Evolutionary conservation across 2,329 filamentous ascomycete genomes (phyloP).

Genomic region (Xylariaceae sp.): DNA sequence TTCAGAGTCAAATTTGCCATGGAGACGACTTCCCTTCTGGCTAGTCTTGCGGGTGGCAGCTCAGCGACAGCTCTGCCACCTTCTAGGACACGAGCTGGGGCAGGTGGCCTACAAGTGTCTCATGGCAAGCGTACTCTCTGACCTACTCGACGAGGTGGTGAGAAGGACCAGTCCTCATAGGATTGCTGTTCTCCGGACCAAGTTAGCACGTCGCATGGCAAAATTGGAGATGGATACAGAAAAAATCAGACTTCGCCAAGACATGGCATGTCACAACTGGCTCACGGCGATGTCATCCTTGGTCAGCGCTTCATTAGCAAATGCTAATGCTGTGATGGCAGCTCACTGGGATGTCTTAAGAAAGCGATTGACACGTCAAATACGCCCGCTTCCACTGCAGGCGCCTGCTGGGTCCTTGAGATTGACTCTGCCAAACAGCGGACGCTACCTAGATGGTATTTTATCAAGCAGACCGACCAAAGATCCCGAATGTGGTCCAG

Average conservation of each 20-base stretch:
- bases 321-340: constrained; percentile 29
- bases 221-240: constrained; percentile 44
- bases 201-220: constrained; percentile 51
- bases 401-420: constrained; percentile 30
- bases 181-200: constrained; percentile 40
- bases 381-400: constrained; percentile 37
- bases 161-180: constrained; percentile 27
- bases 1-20: constrained; percentile 44
- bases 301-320: constrained; percentile 28
- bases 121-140: constrained; percentile 42
- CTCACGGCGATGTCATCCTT: constrained; percentile 27
- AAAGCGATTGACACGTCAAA: constrained; percentile 27
- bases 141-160: constrained; percentile 39
- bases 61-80: constrained; percentile 44
- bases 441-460: constrained; percentile 26
- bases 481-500: background rate
- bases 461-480: constrained; percentile 1
- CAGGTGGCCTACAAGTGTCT: constrained; percentile 52
- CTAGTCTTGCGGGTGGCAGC: constrained; percentile 55
- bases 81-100: constrained; percentile 37
- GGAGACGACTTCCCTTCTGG: constrained; percentile 59
- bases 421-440: constrained; percentile 39
- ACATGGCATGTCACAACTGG: constrained; percentile 14
- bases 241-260: background rate
- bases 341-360: constrained; percentile 39